These are phyloP conservation scores for Trypanosoma avium DNA, from an alignment of 208 protist genomes.

Conservation along the genomic window DNA sequence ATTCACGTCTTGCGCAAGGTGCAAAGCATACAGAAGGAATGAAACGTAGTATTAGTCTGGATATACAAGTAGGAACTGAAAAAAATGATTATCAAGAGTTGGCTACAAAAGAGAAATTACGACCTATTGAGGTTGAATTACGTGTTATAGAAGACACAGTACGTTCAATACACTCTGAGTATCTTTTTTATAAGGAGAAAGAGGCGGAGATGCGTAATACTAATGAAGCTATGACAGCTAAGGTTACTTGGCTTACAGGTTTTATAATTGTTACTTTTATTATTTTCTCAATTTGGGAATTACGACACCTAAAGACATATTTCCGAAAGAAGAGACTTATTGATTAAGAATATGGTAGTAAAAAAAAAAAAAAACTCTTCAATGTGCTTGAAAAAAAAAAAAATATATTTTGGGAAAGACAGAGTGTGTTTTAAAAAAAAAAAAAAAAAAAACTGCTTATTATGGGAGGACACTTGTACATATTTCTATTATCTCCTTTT, in stretches of 20 bases:
- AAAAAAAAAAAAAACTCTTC: no score
- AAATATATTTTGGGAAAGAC: no score
- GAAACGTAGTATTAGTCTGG: constrained; percentile 35
- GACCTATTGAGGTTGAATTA: constrained; percentile 90
- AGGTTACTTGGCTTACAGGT: constrained; percentile 66
- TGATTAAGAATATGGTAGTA: constrained; percentile 43
- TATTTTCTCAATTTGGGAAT: constrained; percentile 67
- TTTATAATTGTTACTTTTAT: constrained; percentile 65
- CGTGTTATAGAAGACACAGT: constrained; percentile 87
- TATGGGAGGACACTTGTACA: no score
- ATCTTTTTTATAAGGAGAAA: constrained; percentile 83
- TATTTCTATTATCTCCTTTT: not conserved
- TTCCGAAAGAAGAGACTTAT: constrained; percentile 92
- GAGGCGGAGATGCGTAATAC: constrained; percentile 88
- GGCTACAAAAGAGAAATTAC: constrained; percentile 84
- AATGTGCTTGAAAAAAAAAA: not conserved
- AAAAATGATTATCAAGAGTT: constrained; percentile 67
- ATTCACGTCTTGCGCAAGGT: constrained; percentile 41
- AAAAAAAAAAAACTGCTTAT: no score
- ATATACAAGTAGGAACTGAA: constrained; percentile 48
- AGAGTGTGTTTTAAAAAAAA: no score
- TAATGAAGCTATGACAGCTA: constrained; percentile 79
- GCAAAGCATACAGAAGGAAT: constrained; percentile 16
- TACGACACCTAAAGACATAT: constrained; percentile 79
- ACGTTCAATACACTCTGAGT: constrained; percentile 77